phyloP scores from a whole-genome alignment of 257 asterid species.

The Solanum okadae region DNA sequence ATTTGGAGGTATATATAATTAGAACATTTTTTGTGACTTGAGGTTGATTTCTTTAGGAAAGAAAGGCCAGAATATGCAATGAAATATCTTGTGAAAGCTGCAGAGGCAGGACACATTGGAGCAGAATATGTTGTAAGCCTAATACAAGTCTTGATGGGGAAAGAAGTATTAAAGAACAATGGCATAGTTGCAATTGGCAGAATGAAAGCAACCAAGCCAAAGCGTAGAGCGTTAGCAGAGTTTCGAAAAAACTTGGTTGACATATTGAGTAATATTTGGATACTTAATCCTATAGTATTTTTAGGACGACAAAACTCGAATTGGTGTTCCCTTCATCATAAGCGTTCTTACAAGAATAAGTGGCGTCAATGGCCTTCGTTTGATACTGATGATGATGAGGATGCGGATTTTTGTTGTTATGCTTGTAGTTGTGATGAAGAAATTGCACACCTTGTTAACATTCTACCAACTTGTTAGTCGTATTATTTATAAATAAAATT shows the following conservation, averaged over 20 bases:
- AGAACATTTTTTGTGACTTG: not conserved
- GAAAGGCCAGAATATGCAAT: not conserved
- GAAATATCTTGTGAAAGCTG: not conserved
- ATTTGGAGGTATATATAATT: not conserved
- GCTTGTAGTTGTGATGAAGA: not conserved
- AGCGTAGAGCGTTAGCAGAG: not conserved
- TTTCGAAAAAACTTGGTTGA: not conserved
- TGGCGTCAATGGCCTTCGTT: not conserved
- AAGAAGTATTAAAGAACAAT: not conserved
- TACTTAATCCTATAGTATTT: not conserved
- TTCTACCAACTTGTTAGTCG: not conserved
- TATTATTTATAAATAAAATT: not conserved
- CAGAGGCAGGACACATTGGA: not conserved
- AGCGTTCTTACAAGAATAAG: not conserved
- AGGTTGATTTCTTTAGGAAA: not conserved
- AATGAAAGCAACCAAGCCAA: not conserved
- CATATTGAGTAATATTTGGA: not conserved
- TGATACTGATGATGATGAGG: not conserved
- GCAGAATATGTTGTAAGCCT: not conserved
- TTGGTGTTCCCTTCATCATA: not conserved
- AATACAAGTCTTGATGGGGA: not conserved
- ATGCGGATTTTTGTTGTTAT: not conserved
- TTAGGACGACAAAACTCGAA: not conserved
- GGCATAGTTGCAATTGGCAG: not conserved
- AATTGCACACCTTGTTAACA: not conserved